These are phyloP conservation scores for Trichoderma sp. DNA, from an alignment of 2,329 filamentous ascomycete species.

Conservation along the genomic window DNA sequence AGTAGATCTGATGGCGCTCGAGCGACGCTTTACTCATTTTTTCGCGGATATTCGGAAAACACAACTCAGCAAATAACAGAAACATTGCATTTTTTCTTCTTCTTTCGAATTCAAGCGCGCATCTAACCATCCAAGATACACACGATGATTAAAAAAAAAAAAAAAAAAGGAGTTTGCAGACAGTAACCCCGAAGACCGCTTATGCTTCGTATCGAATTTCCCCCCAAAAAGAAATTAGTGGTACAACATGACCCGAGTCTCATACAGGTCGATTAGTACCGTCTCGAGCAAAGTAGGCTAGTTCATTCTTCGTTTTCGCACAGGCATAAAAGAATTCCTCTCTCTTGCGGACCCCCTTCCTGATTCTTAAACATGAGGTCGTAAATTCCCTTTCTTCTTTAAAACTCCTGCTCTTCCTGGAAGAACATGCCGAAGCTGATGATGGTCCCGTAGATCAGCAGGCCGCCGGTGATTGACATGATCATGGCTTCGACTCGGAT, in stretches of 20 bases:
- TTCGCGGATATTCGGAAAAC: not conserved
- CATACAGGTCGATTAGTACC: conserved; percentile 3
- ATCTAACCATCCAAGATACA: not conserved
- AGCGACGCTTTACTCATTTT: not conserved
- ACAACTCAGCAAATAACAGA: not conserved
- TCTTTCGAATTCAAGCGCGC: not conserved
- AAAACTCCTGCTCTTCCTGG: conserved; percentile 96
- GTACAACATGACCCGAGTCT: conserved; percentile 15
- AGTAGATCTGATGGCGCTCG: conserved; percentile 4
- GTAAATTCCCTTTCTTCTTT: conserved; percentile 25
- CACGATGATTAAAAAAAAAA: too few relatives aligned
- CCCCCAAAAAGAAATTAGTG: not conserved
- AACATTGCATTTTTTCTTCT: not conserved
- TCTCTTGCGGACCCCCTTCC: not conserved
- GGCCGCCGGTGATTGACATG: conserved; percentile 90
- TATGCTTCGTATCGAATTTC: conserved; percentile 15
- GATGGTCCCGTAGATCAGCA: conserved; percentile 96
- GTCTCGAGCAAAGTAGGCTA: not conserved
- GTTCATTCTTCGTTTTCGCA: conserved; percentile 1
- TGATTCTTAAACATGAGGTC: not conserved
- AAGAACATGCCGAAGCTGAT: conserved; percentile 99
- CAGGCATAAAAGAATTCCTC: not conserved
- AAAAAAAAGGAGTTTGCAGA: not conserved
- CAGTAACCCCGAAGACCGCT: conserved; percentile 17
- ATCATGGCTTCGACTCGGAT: conserved; percentile 83